A percentile compares a stretch with the other conserved stretches of the same genome.
phyloP scores from a whole-genome alignment of 176 grass and related monocot genomes.

The Pontederia paniculata region DNA sequence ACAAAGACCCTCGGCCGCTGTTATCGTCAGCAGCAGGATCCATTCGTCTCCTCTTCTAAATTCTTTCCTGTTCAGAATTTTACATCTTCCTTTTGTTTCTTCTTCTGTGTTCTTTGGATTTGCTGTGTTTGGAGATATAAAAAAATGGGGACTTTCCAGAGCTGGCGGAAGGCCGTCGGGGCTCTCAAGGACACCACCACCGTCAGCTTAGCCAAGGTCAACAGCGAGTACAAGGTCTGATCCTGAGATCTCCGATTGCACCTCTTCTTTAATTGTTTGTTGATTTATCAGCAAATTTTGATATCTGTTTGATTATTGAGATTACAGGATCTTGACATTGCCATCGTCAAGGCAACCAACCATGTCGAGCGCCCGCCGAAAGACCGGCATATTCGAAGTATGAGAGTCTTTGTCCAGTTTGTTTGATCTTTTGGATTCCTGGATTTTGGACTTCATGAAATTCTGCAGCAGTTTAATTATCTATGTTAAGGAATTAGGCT shows the following conservation, averaged over 20 bases:
- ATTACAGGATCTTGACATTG: constrained; percentile 27
- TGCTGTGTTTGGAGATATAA: not conserved
- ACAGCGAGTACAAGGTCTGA: constrained; percentile 60
- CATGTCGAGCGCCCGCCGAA: constrained; percentile 34
- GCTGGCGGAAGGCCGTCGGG: constrained; percentile 90
- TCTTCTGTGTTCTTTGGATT: constrained; percentile 10
- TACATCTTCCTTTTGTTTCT: too few species aligned
- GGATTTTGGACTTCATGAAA: too few species aligned
- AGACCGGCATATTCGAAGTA: constrained; percentile 31
- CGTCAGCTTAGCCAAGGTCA: constrained; percentile 68
- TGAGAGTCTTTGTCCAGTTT: constrained; percentile 2
- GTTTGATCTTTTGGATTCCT: not conserved
- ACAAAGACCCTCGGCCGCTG: too few species aligned
- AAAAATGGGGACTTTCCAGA: constrained; percentile 38
- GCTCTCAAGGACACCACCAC: constrained; percentile 91
- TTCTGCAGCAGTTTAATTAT: too few species aligned
- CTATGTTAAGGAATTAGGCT: too few species aligned
- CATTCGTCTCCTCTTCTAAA: too few species aligned
- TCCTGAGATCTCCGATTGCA: too few species aligned
- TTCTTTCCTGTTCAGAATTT: too few species aligned
- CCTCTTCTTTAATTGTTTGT: too few species aligned
- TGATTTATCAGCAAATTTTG: constrained; percentile 5
- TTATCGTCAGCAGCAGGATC: too few species aligned
- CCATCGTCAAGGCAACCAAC: constrained; percentile 39
- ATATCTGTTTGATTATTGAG: not conserved